phyloP scores from a whole-genome alignment of 495 filamentous ascomycete species.

The Podospora appendiculata region DNA sequence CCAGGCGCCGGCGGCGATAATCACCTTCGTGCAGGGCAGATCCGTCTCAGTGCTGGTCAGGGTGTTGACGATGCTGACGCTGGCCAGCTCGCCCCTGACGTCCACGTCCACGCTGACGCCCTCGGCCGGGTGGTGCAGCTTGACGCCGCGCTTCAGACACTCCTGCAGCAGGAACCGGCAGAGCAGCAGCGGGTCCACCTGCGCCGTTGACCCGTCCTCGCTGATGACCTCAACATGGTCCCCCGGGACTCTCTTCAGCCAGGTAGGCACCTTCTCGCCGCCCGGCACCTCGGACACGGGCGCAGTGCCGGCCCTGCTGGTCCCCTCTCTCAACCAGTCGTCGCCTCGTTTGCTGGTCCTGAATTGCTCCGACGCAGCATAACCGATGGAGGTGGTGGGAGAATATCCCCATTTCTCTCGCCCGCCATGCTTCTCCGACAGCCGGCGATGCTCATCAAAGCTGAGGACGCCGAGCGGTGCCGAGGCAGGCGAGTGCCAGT shows the following conservation, averaged over 20 bases:
- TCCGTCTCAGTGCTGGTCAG: conserved; percentile 43
- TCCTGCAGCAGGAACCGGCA: conserved; percentile 56
- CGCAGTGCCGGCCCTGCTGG: conserved; percentile 55
- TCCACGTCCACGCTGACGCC: conserved; percentile 47
- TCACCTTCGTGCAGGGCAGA: conserved; percentile 49
- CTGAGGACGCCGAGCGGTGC: conserved; percentile 55
- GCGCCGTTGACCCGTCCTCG: conserved; percentile 53
- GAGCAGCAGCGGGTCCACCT: conserved; percentile 55
- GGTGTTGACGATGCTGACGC: conserved; percentile 35
- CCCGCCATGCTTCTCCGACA: conserved; percentile 56
- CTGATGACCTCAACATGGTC: conserved; percentile 55
- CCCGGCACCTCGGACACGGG: conserved; percentile 23
- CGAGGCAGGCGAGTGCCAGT: conserved; percentile 56
- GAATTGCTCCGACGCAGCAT: conserved; percentile 26
- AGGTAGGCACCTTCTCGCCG: conserved; percentile 34
- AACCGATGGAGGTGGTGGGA: conserved; percentile 52
- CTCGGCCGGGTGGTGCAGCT: conserved; percentile 56
- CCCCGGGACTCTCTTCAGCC: conserved; percentile 49
- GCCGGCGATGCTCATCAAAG: conserved; percentile 57
- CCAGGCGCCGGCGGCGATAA: conserved; percentile 68
- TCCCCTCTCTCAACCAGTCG: conserved; percentile 57
- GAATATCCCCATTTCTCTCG: conserved; percentile 62
- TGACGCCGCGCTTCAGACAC: conserved; percentile 51
- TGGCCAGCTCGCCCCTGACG: conserved; percentile 33
- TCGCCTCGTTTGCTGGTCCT: conserved; percentile 31